Evolutionary conservation across 768 basidiomycete species (phyloP).

Genomic region (Boletus patriciae): DNA sequence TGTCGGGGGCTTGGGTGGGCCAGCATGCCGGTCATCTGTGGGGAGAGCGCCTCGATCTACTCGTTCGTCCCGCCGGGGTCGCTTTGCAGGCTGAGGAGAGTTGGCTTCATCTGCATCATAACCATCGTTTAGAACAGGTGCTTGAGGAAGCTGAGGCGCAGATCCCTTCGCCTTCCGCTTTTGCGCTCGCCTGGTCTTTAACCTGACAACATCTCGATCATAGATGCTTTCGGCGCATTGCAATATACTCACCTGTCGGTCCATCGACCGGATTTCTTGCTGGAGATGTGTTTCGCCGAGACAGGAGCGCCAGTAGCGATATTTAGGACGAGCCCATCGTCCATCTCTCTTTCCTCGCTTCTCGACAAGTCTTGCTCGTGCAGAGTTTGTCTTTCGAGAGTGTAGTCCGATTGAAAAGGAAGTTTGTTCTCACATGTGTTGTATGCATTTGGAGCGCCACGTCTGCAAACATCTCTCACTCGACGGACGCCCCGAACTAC

Average conservation of each 20-base stretch:
- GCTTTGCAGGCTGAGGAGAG: conserved; percentile 47
- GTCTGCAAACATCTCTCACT: conserved; percentile 20
- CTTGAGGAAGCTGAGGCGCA: conserved; percentile 19
- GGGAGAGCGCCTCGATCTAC: conserved; percentile 17
- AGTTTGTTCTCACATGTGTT: conserved; percentile 23
- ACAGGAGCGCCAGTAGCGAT: conserved; percentile 46
- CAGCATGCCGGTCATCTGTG: conserved; percentile 18
- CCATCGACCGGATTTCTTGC: conserved; percentile 69
- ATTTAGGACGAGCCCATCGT: conserved; percentile 77
- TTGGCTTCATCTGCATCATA: conserved; percentile 17
- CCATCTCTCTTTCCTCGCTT: conserved; percentile 41
- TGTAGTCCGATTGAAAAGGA: conserved; percentile 14
- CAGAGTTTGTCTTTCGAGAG: background rate
- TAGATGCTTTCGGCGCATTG: background rate
- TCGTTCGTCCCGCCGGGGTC: conserved; percentile 36
- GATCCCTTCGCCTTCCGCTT: conserved; percentile 54
- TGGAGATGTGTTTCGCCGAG: conserved; percentile 26
- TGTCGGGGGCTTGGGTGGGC: conserved; percentile 35
- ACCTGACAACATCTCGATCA: conserved; percentile 38
- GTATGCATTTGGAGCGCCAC: conserved; percentile 15
- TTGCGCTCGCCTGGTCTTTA: conserved; percentile 70
- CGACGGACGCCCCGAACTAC: background rate
- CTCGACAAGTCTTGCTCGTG: background rate
- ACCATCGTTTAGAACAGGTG: conserved; percentile 18
- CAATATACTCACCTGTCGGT: conserved; percentile 61